Percentiles rank a stretch among this genome's conserved stretches.
These are phyloP conservation scores for Tillandsia fasciculata DNA, from an alignment of 176 grass and related monocot genomes.

Conservation along the genomic window DNA sequence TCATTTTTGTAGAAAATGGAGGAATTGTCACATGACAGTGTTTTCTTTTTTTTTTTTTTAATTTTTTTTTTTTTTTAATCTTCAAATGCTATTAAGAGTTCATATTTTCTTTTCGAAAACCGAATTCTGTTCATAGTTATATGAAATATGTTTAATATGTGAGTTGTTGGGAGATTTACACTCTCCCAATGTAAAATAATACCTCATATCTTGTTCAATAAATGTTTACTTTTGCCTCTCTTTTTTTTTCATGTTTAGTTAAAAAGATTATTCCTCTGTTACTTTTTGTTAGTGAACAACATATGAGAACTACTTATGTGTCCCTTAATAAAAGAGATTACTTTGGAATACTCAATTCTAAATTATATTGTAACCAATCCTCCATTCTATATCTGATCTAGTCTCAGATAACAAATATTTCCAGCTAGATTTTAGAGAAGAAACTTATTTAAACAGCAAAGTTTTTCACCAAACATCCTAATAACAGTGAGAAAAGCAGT, in stretches of 20 bases:
- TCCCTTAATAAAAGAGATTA: background rate
- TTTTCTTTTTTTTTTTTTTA: too few relatives aligned
- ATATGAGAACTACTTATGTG: background rate
- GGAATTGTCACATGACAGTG: too few relatives aligned
- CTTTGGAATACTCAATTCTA: background rate
- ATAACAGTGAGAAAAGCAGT: too few relatives aligned
- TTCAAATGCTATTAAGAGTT: too few relatives aligned
- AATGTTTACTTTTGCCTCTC: too few relatives aligned
- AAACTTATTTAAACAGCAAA: too few relatives aligned
- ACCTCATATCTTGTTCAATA: background rate
- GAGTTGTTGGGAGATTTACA: too few relatives aligned
- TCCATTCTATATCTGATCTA: background rate
- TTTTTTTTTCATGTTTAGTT: background rate
- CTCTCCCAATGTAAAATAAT: background rate
- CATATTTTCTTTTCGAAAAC: too few relatives aligned
- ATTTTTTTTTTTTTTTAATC: too few relatives aligned
- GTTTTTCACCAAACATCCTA: too few relatives aligned
- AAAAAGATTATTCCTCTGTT: background rate
- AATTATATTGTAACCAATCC: background rate
- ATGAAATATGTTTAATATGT: background rate
- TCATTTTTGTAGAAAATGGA: too few relatives aligned
- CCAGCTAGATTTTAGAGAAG: too few relatives aligned
- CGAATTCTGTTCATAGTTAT: background rate
- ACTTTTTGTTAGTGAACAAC: background rate
- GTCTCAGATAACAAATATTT: background rate